A percentile compares a stretch with the other conserved stretches of the same genome.
Evolutionary conservation across 371 early-diverging fungal genomes (phyloP).

Genomic region (Mortierella polycephala): DNA sequence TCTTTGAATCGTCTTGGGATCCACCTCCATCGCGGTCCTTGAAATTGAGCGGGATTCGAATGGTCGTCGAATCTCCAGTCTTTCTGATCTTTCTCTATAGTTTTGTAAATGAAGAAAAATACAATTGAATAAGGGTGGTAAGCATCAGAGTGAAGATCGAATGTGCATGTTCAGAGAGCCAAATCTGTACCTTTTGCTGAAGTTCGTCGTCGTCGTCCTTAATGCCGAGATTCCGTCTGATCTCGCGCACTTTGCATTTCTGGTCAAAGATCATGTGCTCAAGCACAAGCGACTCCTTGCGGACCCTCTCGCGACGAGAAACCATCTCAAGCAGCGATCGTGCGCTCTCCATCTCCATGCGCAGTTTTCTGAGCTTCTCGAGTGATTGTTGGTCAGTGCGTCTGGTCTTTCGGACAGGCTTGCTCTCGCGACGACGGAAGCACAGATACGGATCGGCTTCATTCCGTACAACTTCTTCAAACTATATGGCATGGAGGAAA

Average conservation of each 20-base stretch:
- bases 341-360: slow-evolving; percentile 82
- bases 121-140: no score
- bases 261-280: slow-evolving; percentile 74
- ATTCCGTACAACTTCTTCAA: slow-evolving; percentile 73
- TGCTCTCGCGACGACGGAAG: slow-evolving; percentile 94
- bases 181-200: slow-evolving; percentile 28
- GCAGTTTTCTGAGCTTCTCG: slow-evolving; percentile 85
- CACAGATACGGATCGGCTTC: slow-evolving; percentile 96
- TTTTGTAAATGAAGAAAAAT: background rate
- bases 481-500: slow-evolving; percentile 34
- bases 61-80: slow-evolving; percentile 58
- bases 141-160: background rate
- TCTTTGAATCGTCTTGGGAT: slow-evolving; percentile 34
- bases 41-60: slow-evolving; percentile 65
- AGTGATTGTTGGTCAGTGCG: slow-evolving; percentile 89
- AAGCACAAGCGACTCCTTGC: slow-evolving; percentile 73
- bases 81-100: slow-evolving; percentile 45
- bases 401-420: slow-evolving; percentile 87
- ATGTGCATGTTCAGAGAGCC: background rate
- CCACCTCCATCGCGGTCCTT: slow-evolving; percentile 34
- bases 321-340: slow-evolving; percentile 83
- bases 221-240: slow-evolving; percentile 65
- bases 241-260: slow-evolving; percentile 63
- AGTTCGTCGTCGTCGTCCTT: slow-evolving; percentile 63
- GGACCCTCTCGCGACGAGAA: slow-evolving; percentile 78